phyloP scores from a whole-genome alignment of 2,329 filamentous ascomycete genomes.

The Emmonsiellopsis sp. region DNA sequence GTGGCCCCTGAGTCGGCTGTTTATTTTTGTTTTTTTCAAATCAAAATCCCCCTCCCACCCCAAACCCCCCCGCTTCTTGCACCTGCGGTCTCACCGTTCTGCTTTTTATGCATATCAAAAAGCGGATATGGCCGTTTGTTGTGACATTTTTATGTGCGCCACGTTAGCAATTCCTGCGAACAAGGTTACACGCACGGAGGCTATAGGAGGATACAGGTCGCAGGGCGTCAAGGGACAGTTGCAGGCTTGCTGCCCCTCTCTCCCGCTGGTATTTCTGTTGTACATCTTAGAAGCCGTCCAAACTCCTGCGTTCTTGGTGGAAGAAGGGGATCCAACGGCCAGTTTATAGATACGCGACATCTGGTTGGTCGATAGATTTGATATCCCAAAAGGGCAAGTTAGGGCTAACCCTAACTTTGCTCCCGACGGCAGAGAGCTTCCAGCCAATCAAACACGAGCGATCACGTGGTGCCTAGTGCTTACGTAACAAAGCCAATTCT shows the following conservation, averaged over 20 bases:
- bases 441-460: background rate
- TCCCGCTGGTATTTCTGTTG: background rate
- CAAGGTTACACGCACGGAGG: constrained; percentile 1
- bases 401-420: constrained; percentile 1
- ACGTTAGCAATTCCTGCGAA: background rate
- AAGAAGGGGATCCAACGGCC: background rate
- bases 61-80: background rate
- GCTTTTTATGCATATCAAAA: constrained; percentile 1
- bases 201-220: background rate
- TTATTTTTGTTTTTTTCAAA: background rate
- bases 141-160: constrained; percentile 1
- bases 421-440: background rate
- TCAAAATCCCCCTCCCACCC: background rate
- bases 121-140: constrained; percentile 1
- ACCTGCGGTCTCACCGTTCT: background rate
- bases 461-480: background rate
- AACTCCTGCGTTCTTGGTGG: background rate
- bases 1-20: background rate
- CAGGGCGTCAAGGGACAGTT: background rate
- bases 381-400: background rate
- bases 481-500: background rate
- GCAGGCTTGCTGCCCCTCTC: too few species aligned
- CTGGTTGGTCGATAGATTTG: background rate
- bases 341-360: background rate
- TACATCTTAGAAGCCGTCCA: background rate